Percentiles rank a stretch among this genome's conserved stretches.
phyloP scores from a whole-genome alignment of 352 stramenopile species.

The Phytophthora pistaciae region DNA sequence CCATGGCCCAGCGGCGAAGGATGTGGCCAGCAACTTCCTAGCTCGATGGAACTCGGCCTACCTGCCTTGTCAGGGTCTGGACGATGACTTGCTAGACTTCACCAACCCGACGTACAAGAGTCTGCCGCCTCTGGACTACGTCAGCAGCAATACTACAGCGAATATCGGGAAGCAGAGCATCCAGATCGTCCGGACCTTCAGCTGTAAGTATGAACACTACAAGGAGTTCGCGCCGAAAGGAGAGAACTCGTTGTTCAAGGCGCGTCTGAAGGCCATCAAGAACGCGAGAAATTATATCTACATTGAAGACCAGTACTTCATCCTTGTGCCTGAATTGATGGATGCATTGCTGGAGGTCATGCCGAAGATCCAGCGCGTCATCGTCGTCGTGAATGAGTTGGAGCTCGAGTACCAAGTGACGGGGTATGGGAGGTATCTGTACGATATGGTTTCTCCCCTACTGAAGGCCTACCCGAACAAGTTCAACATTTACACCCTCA shows the following conservation, averaged over 20 bases:
- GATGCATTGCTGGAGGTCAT: conserved; percentile 55
- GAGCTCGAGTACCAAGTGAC: conserved; percentile 31
- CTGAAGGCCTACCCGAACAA: conserved; percentile 36
- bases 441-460: conserved; percentile 60
- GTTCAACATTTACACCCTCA: conserved; percentile 46
- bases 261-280: conserved; percentile 52
- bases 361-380: conserved; percentile 48
- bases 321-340: conserved; percentile 49
- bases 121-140: conserved; percentile 6
- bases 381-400: conserved; percentile 51
- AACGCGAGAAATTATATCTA: conserved; percentile 44
- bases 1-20: conserved; percentile 45
- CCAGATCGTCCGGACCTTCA: conserved; percentile 61
- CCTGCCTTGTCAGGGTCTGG: conserved; percentile 21
- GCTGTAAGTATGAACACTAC: conserved; percentile 57
- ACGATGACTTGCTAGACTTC: conserved; percentile 49
- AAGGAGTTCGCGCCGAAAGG: conserved; percentile 55
- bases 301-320: conserved; percentile 30
- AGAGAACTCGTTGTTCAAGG: conserved; percentile 52
- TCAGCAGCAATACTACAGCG: conserved; percentile 4
- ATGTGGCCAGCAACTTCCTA: conserved; percentile 64
- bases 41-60: conserved; percentile 55
- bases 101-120: conserved; percentile 41
- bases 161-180: conserved; percentile 28
- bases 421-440: conserved; percentile 57